Percentiles rank a stretch among this genome's conserved stretches.
phyloP scores from a whole-genome alignment of 192 early-diverging fungal genomes.

The Linnemannia zychae region DNA sequence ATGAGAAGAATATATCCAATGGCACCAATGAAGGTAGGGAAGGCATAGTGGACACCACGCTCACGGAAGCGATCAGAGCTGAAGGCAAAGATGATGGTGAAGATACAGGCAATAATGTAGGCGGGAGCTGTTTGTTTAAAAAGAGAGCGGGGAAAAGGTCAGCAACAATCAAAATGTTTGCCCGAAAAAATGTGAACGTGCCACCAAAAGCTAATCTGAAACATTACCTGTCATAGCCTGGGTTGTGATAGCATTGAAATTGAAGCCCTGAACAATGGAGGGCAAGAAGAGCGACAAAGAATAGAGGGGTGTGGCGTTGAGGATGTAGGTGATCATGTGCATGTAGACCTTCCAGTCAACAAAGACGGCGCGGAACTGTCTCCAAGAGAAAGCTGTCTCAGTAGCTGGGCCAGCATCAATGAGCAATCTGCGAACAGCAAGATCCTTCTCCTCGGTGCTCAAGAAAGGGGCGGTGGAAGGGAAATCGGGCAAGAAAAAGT shows the following conservation, averaged over 20 bases:
- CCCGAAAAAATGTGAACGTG: no score
- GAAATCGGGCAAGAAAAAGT: constrained; percentile 64
- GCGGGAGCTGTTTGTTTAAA: constrained; percentile 43
- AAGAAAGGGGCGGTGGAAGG: constrained; percentile 63
- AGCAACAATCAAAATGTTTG: no score
- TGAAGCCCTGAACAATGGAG: constrained; percentile 77
- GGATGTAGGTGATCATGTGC: constrained; percentile 73
- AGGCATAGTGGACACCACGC: constrained; percentile 61
- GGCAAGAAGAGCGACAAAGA: constrained; percentile 79
- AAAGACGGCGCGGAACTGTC: constrained; percentile 63
- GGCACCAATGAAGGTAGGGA: constrained; percentile 57
- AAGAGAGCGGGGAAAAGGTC: no score
- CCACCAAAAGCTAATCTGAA: no score
- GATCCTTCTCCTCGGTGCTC: constrained; percentile 57
- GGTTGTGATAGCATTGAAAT: constrained; percentile 62
- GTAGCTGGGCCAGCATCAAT: constrained; percentile 64
- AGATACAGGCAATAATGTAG: constrained; percentile 61
- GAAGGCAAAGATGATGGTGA: constrained; percentile 40
- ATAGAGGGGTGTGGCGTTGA: constrained; percentile 73
- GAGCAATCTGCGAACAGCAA: constrained; percentile 59
- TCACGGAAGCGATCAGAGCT: constrained; percentile 49
- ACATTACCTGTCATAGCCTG: constrained; percentile 59
- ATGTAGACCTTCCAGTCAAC: constrained; percentile 66
- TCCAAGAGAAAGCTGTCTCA: constrained; percentile 64
- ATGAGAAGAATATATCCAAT: constrained; percentile 65